Evolutionary conservation across 2,329 filamentous ascomycete species (phyloP).

Genomic region (Gnomoniopsis sp.): DNA sequence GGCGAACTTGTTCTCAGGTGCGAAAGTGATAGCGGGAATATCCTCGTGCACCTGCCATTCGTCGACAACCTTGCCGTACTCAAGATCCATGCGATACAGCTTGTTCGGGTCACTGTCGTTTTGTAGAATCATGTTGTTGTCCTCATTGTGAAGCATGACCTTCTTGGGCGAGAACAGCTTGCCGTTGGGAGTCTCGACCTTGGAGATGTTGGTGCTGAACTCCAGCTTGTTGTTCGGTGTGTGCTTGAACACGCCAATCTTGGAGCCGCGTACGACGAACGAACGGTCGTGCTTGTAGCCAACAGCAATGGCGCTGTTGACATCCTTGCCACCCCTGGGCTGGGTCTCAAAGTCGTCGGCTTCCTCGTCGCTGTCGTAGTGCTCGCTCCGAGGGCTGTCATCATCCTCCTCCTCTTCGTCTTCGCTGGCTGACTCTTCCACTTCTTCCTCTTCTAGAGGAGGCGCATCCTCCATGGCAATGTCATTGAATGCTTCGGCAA

Average conservation of each 20-base stretch:
- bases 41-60: slow-evolving; percentile 99
- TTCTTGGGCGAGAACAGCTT: slow-evolving; percentile 91
- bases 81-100: slow-evolving; percentile 94
- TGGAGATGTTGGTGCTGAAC: slow-evolving; percentile 96
- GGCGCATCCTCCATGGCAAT: slow-evolving; percentile 81
- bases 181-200: slow-evolving; percentile 84
- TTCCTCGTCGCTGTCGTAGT: slow-evolving; percentile 57
- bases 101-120: slow-evolving; percentile 81
- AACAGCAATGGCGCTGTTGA: slow-evolving; percentile 91
- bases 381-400: slow-evolving; percentile 52
- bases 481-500: slow-evolving; percentile 93
- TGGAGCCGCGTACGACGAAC: slow-evolving; percentile 93
- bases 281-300: slow-evolving; percentile 97
- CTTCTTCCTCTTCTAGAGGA: slow-evolving; percentile 42
- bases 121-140: slow-evolving; percentile 85
- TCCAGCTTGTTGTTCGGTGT: slow-evolving; percentile 88
- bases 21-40: slow-evolving; percentile 87
- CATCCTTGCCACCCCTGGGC: slow-evolving; percentile 61
- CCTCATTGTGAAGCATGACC: slow-evolving; percentile 91
- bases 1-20: slow-evolving; percentile 94
- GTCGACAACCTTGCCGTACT: slow-evolving; percentile 96
- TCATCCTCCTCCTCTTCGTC: slow-evolving; percentile 55
- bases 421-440: slow-evolving; percentile 34
- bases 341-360: slow-evolving; percentile 78
- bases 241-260: slow-evolving; percentile 99